A percentile compares a stretch with the other conserved stretches of the same genome.
These are phyloP conservation scores for Lepidopterella palustris DNA, from an alignment of 495 filamentous ascomycete species.

Conservation along the genomic window DNA sequence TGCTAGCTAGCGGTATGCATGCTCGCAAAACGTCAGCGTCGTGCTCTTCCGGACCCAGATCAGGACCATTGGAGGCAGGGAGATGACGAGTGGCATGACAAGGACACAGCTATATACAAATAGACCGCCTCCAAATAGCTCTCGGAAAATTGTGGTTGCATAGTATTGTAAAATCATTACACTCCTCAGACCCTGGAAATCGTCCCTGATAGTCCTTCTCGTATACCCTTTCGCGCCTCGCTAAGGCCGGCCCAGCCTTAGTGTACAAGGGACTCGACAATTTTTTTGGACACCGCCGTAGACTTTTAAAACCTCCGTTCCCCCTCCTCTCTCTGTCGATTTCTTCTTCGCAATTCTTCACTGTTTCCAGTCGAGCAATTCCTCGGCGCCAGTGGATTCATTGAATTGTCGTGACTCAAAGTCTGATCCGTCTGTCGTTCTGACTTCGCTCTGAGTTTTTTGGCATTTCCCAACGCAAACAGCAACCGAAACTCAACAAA, in stretches of 20 bases:
- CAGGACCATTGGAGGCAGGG: background rate
- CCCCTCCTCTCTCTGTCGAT: slow-evolving; percentile 8
- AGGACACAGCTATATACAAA: too few species aligned
- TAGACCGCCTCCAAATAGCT: too few species aligned
- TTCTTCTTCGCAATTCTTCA: slow-evolving; percentile 1
- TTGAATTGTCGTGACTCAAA: background rate
- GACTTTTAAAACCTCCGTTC: slow-evolving; percentile 10
- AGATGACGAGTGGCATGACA: too few species aligned
- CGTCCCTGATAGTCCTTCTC: slow-evolving; percentile 10
- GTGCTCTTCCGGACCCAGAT: background rate
- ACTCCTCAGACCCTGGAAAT: background rate
- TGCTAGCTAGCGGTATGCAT: background rate
- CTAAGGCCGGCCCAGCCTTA: slow-evolving; percentile 15
- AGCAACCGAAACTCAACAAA: background rate
- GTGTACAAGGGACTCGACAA: slow-evolving; percentile 11
- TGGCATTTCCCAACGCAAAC: background rate
- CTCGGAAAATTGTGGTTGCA: background rate
- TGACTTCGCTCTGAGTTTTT: background rate
- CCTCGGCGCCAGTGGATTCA: background rate
- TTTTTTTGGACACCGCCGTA: slow-evolving; percentile 23
- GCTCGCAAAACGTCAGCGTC: background rate
- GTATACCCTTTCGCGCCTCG: slow-evolving; percentile 13
- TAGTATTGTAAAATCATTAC: background rate
- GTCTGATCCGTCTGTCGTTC: background rate
- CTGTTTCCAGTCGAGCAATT: background rate